A percentile compares a stretch with the other conserved stretches of the same genome.
Evolutionary conservation across 2,329 filamentous ascomycete species (phyloP).

Genomic region (Chaetomium strumarium): DNA sequence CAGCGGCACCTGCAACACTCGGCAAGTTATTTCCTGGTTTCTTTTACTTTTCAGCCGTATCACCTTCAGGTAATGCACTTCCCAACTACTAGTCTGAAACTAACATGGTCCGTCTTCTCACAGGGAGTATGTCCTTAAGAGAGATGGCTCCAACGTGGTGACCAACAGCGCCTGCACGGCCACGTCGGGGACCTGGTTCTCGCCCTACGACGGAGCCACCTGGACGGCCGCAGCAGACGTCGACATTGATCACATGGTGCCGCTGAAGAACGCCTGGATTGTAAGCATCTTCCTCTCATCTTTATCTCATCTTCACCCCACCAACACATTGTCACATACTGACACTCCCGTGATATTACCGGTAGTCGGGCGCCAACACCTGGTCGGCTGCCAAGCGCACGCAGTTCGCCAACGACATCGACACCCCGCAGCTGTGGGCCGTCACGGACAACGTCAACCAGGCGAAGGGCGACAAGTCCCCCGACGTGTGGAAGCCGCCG

Average conservation of each 20-base stretch:
- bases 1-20: constrained; percentile 62
- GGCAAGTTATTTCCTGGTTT: too few relatives aligned
- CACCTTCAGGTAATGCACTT: too few relatives aligned
- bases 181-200: constrained; percentile 62
- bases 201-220: constrained; percentile 66
- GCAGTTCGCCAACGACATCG: constrained; percentile 71
- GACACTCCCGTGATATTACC: not conserved
- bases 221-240: constrained; percentile 65
- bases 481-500: constrained; percentile 71
- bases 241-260: constrained; percentile 81
- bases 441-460: constrained; percentile 74
- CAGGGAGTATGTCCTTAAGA: constrained; percentile 63
- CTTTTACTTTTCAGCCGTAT: too few relatives aligned
- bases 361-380: constrained; percentile 60
- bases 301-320: too few relatives aligned
- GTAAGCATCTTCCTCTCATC: constrained; percentile 35
- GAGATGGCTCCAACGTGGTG: constrained; percentile 62
- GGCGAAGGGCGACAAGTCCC: constrained; percentile 65
- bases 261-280: constrained; percentile 74
- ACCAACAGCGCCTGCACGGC: constrained; percentile 55
- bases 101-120: not conserved
- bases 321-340: constrained; percentile 8
- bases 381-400: constrained; percentile 66
- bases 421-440: constrained; percentile 68
- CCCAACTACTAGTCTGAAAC: too few relatives aligned